Evolutionary conservation across 2,329 filamentous ascomycete genomes (phyloP).

Genomic region (Botryosphaeria dothidea): DNA sequence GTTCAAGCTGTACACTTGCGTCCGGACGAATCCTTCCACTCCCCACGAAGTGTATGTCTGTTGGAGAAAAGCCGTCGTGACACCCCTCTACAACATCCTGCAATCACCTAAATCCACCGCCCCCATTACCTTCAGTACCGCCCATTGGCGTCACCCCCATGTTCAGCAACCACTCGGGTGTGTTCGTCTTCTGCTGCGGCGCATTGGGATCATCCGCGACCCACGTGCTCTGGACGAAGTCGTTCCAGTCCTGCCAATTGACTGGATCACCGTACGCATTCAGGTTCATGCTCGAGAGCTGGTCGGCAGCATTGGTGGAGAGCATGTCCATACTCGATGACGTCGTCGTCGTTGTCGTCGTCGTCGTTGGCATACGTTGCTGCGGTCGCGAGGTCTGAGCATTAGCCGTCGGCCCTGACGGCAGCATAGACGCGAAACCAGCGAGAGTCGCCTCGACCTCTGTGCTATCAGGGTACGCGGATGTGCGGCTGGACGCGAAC

Average conservation of each 20-base stretch:
- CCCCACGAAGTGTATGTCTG: no score
- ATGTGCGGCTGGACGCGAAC: no score
- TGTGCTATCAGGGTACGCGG: not conserved
- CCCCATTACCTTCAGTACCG: not conserved
- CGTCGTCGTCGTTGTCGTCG: not conserved
- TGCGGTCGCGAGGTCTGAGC: not conserved
- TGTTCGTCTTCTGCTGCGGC: constrained; percentile 10
- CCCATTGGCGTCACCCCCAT: not conserved
- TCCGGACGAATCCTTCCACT: no score
- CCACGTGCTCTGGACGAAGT: constrained; percentile 19
- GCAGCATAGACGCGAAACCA: not conserved
- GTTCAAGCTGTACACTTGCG: no score
- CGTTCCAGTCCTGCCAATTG: constrained; percentile 18
- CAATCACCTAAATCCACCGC: not conserved
- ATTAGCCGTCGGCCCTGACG: not conserved
- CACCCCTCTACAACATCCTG: no score
- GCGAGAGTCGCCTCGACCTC: not conserved
- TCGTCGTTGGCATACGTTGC: not conserved
- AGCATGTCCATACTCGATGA: not conserved
- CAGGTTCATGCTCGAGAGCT: constrained; percentile 7
- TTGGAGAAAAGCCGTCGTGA: no score
- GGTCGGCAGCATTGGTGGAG: not conserved
- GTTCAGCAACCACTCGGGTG: constrained; percentile 9
- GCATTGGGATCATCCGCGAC: not conserved
- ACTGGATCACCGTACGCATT: constrained; percentile 14